phyloP scores from a whole-genome alignment of 495 filamentous ascomycete genomes.

The Neurospora intermedia region DNA sequence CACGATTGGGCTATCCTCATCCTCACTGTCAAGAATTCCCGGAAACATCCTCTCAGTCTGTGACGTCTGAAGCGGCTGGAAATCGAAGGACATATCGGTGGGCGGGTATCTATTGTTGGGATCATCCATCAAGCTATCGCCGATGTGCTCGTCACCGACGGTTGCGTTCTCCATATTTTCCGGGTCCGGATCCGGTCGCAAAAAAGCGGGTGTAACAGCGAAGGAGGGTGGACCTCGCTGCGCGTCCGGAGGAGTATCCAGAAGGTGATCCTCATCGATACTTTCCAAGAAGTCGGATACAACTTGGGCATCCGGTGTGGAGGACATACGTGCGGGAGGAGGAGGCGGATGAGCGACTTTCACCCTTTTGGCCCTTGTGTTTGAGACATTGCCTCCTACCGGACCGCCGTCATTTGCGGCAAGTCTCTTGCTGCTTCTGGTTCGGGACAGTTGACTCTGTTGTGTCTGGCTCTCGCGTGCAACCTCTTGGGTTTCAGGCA shows the following conservation, averaged over 20 bases:
- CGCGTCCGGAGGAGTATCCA: not conserved
- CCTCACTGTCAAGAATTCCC: not conserved
- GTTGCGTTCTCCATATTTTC: not conserved
- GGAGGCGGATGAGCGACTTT: not conserved
- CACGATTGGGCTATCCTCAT: not conserved
- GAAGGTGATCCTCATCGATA: not conserved
- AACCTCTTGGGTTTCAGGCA: conserved; percentile 12
- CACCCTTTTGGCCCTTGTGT: not conserved
- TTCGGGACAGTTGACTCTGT: not conserved
- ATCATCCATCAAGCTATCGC: not conserved
- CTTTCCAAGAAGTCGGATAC: not conserved
- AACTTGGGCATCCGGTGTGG: not conserved
- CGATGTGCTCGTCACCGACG: not conserved
- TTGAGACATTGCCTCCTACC: not conserved
- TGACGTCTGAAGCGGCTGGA: not conserved
- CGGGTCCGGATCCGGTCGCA: not conserved
- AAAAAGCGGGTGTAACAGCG: not conserved
- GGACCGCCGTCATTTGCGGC: not conserved
- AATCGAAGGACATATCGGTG: not conserved
- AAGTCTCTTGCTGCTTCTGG: not conserved
- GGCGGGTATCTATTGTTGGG: not conserved
- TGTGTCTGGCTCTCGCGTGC: conserved; percentile 9
- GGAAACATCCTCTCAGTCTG: not conserved
- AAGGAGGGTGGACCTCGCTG: not conserved
- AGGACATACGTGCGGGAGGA: not conserved